Conservation (phyloP, 768 basidiomycete species). For the Pulveroboletus sp. region DNA sequence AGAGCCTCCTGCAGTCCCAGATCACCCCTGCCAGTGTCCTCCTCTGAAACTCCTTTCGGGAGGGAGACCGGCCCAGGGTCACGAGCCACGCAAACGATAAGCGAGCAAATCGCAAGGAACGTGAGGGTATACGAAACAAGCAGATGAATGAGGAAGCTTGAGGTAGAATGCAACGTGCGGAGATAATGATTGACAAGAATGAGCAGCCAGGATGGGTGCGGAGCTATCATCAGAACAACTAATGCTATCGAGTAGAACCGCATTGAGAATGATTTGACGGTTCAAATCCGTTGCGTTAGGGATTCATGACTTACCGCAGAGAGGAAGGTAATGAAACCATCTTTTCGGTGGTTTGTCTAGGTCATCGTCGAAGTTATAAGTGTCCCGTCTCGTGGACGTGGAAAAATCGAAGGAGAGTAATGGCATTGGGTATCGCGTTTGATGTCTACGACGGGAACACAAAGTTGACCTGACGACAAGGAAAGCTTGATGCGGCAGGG, state of each 20-base stretch:
- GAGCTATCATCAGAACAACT: conserved; percentile 57
- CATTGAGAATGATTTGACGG: conserved; percentile 1
- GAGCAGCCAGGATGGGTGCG: conserved; percentile 70
- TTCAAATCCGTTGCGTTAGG: not conserved
- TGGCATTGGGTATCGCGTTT: conserved; percentile 20
- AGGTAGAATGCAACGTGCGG: conserved; percentile 44
- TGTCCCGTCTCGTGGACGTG: conserved; percentile 12
- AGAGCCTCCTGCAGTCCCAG: conserved; percentile 60
- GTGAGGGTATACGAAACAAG: conserved; percentile 59
- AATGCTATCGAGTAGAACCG: conserved; percentile 33
- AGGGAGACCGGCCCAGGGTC: conserved; percentile 64
- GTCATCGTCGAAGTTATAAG: conserved; percentile 24
- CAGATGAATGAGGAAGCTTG: conserved; percentile 51
- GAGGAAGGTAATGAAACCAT: conserved; percentile 58
- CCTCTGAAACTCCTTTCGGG: conserved; percentile 20
- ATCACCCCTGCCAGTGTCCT: conserved; percentile 34
- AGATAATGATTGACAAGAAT: conserved; percentile 68
- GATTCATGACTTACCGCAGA: conserved; percentile 42
- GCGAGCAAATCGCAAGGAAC: conserved; percentile 66
- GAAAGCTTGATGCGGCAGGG: not conserved
- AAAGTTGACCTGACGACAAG: not conserved
- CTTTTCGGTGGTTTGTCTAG: conserved; percentile 38
- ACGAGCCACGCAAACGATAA: conserved; percentile 66
- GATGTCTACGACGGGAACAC: not conserved
- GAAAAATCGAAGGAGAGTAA: conserved; percentile 29